Evolutionary conservation across 768 basidiomycete genomes (phyloP), one percentile per base, ranked within the genome.

Genomic region (Nidularia sp.): DNA sequence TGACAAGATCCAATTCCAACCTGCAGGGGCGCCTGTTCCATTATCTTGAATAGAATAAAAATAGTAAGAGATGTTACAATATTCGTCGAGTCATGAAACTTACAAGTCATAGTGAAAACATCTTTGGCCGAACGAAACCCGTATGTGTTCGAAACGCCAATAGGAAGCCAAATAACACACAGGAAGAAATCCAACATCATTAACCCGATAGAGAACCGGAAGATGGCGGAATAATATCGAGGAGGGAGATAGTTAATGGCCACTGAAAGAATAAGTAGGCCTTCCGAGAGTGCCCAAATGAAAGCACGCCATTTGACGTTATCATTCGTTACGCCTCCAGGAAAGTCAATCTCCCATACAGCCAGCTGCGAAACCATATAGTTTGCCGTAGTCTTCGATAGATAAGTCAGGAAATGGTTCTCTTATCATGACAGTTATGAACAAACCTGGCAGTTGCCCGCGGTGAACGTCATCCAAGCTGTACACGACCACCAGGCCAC

Each of bases 381-480:
- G 66, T 96, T 93, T 44, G 93, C 90, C 1, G 92, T 86, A 2
- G 88, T 87, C 88, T 94, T 36, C 42, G 43, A 41, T 29, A 31
- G 5, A 52, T 43, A 34, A 49, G 33, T 52, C 6, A 53, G 15
- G 34, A 34, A 22, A 12, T 29, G 8, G 47, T 52, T n/a, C 25
- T 34, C 6, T 12, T 7, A 15, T 31, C 5, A 12, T 22, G 35
- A 5, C 52, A 31, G 25, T 43, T 46, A 45, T 1, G 10, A 3
- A 54, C 79, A 34, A 44, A 87, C 93, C 73, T 93, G 91, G 53
- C 89, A 92, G 62, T 92, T 94, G 29, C 88, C 83, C 6, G 93
- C 93, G 39, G 84, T 78, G 59, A 94, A 96, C 0, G 93, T 95
- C 81, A 93, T 93, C 93, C 93, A 96, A n/a, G 93, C 93, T 1